Base-by-base conservation (phyloP, 345 rosid species). In the Boechera retrofracta region DNA sequence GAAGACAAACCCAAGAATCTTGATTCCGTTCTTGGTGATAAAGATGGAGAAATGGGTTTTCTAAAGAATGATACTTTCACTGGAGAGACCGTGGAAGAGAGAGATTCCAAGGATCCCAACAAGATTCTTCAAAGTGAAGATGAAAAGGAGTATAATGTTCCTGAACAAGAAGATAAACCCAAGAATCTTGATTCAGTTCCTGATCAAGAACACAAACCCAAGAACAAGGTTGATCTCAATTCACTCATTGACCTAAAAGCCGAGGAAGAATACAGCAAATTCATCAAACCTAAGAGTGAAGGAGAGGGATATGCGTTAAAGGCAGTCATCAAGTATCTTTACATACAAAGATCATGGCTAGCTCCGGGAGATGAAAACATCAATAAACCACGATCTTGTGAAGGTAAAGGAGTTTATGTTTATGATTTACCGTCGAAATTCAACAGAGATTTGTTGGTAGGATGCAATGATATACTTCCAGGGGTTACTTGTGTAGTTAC, bases 401-500 rank as follows among this genome's bases (percentile, higher is more conserved):
- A 87, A n/a, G 91, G 87, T 9, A 85, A 71, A 69, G 92, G 92
- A 31, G 57, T 91, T 24, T 89, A 77, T 72, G 93, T 93, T 65
- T 89, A 93, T 63, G 86, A 90, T 71, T 66, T 91, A 73, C 92
- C 97, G 3, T 56, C 87, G 3, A 93, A 89, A 78, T 89, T 90
- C 85, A 89, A 85, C 62, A 85, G 81, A 82, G 96, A 90, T 75
- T 74, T 92, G 69, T 58, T 85, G 13, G 87, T 84, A 10, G 86
- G 79, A 70, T 92, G 98, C 58, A 57, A 64, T 18, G 89, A 87
- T 6, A 90, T 92, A 84, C 71, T 87, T 66, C 88, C 90, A 0
- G 85, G 94, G 91, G 49, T 68, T 16, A 87, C 55, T 79, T 92
- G 47, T 92, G 94, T 59, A 71, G 75, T 7, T 82, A 71, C 70